These are phyloP conservation scores for Lycium ferocissimum DNA, from an alignment of 257 asterid species.

Conservation along the genomic window DNA sequence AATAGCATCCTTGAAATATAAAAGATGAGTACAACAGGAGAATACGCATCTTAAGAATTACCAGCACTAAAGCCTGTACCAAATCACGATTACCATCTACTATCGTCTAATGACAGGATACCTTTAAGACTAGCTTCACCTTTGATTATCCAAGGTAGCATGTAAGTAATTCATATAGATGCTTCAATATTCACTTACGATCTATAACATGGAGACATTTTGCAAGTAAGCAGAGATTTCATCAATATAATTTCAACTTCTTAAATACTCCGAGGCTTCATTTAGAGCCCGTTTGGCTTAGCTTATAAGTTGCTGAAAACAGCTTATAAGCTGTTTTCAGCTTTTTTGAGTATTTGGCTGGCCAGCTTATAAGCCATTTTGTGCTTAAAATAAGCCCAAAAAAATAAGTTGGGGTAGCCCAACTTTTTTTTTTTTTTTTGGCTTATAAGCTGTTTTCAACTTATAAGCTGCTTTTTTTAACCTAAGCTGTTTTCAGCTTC, in stretches of 20 bases:
- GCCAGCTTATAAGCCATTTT: too few relatives aligned
- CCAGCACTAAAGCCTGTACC: not conserved
- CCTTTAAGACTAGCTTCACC: slow-evolving; percentile 3
- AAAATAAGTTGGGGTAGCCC: too few relatives aligned
- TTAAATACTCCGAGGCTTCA: not conserved
- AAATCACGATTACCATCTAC: not conserved
- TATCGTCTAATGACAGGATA: not conserved
- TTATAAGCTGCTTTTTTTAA: too few relatives aligned
- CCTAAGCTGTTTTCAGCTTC: too few relatives aligned
- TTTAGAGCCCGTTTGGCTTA: not conserved
- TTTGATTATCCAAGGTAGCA: slow-evolving; percentile 1
- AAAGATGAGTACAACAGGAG: not conserved
- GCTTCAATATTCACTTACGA: slow-evolving; percentile 1
- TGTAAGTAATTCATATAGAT: not conserved
- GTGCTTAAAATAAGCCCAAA: too few relatives aligned
- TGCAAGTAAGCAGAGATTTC: not conserved
- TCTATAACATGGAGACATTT: slow-evolving; percentile 2
- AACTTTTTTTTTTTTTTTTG: too few relatives aligned
- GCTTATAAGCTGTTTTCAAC: too few relatives aligned
- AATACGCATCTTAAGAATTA: not conserved
- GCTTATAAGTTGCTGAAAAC: too few relatives aligned
- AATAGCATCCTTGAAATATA: not conserved
- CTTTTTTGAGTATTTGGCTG: too few relatives aligned
- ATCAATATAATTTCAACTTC: not conserved
- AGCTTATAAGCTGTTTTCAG: too few relatives aligned